These are phyloP conservation scores for Stagonosporopsis cucurbitacearum DNA, from an alignment of 2,329 filamentous ascomycete genomes.

Conservation along the genomic window DNA sequence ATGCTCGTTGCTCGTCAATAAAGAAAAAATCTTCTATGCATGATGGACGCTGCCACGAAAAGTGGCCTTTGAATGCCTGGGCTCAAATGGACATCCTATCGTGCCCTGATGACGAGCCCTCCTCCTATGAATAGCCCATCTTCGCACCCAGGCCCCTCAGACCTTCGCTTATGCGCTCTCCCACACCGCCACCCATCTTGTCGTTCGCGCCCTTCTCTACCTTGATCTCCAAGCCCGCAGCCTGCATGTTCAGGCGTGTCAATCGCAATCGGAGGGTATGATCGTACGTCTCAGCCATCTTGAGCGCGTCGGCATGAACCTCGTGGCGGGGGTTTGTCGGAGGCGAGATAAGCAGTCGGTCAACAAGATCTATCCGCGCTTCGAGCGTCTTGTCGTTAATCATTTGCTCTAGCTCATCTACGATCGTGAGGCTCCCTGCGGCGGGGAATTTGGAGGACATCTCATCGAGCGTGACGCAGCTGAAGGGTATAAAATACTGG, in stretches of 20 bases:
- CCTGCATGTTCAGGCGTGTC: constrained; percentile 75
- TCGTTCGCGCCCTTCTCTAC: constrained; percentile 31
- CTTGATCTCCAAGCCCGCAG: constrained; percentile 74
- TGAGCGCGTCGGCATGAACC: constrained; percentile 73
- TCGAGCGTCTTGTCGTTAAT: constrained; percentile 75
- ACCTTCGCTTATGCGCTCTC: constrained; percentile 34
- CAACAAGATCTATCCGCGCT: constrained; percentile 84
- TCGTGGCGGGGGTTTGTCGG: constrained; percentile 69
- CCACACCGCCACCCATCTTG: constrained; percentile 21
- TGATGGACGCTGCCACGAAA: neutral
- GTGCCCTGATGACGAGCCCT: neutral
- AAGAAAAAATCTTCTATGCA: neutral
- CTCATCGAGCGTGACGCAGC: constrained; percentile 79
- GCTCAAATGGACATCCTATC: neutral
- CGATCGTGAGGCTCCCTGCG: constrained; percentile 58
- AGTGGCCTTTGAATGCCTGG: neutral
- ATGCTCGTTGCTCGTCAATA: constrained; percentile 7
- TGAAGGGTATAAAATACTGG: constrained; percentile 91
- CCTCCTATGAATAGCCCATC: constrained; percentile 37
- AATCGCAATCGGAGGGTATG: constrained; percentile 77
- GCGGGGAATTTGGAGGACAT: constrained; percentile 78
- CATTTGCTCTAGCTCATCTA: constrained; percentile 77
- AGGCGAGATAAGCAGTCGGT: constrained; percentile 76
- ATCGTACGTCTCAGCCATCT: constrained; percentile 74
- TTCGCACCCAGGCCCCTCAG: constrained; percentile 39